Percentiles rank a stretch among this genome's conserved stretches.
Evolutionary conservation across 805 yeast genomes (phyloP).

Genomic region (Saccharomycopsis schoenii): DNA sequence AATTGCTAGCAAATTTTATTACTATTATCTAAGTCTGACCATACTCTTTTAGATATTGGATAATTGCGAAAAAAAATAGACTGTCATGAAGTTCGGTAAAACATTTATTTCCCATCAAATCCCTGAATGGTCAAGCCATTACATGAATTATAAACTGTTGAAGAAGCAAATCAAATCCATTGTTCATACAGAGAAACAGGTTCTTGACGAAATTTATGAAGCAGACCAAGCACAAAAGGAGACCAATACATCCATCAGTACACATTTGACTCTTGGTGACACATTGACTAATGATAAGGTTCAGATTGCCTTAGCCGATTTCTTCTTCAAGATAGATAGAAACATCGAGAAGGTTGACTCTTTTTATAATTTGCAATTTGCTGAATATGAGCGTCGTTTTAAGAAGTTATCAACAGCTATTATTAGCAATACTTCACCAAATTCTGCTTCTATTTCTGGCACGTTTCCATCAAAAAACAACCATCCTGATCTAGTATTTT

Average conservation of each 20-base stretch:
- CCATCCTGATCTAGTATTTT: constrained; percentile 22
- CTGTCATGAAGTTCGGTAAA: constrained; percentile 68
- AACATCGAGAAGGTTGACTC: constrained; percentile 75
- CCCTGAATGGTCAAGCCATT: constrained; percentile 82
- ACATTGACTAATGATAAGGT: constrained; percentile 34
- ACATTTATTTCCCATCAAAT: constrained; percentile 76
- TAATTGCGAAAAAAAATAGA: neutral
- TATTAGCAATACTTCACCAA: constrained; percentile 8
- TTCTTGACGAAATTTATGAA: constrained; percentile 22
- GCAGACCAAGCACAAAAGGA: neutral
- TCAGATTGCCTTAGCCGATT: constrained; percentile 44
- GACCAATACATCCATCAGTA: neutral
- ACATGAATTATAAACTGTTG: constrained; percentile 76
- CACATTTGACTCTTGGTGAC: constrained; percentile 21
- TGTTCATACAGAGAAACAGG: constrained; percentile 32
- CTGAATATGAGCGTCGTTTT: constrained; percentile 67
- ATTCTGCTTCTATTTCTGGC: neutral
- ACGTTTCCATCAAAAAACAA: constrained; percentile 1
- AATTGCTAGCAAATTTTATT: too few species aligned
- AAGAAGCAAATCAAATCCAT: constrained; percentile 72
- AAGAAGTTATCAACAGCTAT: constrained; percentile 34
- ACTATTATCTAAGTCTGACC: too few species aligned
- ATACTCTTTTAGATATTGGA: neutral
- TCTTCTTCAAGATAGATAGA: constrained; percentile 70
- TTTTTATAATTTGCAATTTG: constrained; percentile 62